Conservation (phyloP, 1,139 yeast genomes). For the Blastobotrys buckinghamii region DNA sequence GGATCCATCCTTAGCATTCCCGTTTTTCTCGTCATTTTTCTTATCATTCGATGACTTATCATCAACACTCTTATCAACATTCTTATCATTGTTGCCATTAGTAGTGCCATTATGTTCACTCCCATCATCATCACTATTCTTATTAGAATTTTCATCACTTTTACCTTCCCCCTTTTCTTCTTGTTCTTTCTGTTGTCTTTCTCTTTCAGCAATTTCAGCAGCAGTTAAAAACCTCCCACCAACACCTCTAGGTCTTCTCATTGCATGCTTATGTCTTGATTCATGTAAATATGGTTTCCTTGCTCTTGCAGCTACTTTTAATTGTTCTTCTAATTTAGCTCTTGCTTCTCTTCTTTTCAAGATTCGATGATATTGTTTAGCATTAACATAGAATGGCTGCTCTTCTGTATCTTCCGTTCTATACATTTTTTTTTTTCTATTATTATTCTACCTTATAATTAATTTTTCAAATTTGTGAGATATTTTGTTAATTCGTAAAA, state of each 20-base stretch:
- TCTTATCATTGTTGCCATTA: neutral
- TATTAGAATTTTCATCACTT: neutral
- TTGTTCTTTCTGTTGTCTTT: constrained; percentile 35
- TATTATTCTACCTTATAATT: neutral
- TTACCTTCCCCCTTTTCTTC: neutral
- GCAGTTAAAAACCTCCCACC: constrained; percentile 97
- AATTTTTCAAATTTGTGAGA: too few relatives aligned
- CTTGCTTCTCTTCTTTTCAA: constrained; percentile 89
- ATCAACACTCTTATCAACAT: too few relatives aligned
- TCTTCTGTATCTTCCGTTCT: constrained; percentile 42
- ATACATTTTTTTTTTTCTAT: neutral
- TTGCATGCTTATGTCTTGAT: constrained; percentile 97
- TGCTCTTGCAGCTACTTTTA: constrained; percentile 74
- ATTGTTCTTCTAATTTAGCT: constrained; percentile 83
- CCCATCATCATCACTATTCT: neutral
- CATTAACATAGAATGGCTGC: constrained; percentile 96
- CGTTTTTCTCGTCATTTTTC: too few relatives aligned
- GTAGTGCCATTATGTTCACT: neutral
- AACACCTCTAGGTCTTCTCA: constrained; percentile 98
- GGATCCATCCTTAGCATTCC: neutral
- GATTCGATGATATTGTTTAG: constrained; percentile 94
- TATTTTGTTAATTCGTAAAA: too few relatives aligned
- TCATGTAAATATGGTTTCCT: constrained; percentile 94
- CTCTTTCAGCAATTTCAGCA: constrained; percentile 89
- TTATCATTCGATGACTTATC: too few relatives aligned